These are phyloP conservation scores for Alternaria novae-zelandiae DNA, from an alignment of 2,329 filamentous ascomycete species.

Conservation along the genomic window DNA sequence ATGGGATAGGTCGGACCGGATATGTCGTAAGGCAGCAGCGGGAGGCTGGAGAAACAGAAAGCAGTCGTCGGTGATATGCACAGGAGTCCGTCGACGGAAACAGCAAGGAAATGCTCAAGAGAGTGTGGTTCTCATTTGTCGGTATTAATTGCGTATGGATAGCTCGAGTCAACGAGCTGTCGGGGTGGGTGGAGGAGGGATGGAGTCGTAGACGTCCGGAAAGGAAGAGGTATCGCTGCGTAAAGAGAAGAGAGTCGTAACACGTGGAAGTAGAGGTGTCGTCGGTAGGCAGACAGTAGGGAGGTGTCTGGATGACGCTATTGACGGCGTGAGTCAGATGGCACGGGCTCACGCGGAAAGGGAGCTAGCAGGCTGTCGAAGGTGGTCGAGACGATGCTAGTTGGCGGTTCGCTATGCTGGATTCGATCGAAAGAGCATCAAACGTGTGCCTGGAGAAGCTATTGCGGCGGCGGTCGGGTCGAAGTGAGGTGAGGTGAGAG, in stretches of 20 bases:
- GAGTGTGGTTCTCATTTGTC: conserved; percentile 54
- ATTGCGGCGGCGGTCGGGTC: conserved; percentile 14
- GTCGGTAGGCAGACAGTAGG: conserved; percentile 35
- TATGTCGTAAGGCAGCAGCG: conserved; percentile 42
- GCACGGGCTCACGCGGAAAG: conserved; percentile 38
- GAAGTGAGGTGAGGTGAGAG: conserved; percentile 22
- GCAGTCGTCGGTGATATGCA: conserved; percentile 50
- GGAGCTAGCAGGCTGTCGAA: conserved; percentile 34
- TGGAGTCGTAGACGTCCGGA: conserved; percentile 40
- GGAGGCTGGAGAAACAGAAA: conserved; percentile 34
- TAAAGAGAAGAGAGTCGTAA: conserved; percentile 48
- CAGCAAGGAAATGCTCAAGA: conserved; percentile 51
- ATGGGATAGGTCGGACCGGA: conserved; percentile 20
- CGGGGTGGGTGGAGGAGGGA: conserved; percentile 22
- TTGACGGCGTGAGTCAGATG: conserved; percentile 44
- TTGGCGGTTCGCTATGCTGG: conserved; percentile 33
- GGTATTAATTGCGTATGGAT: conserved; percentile 50
- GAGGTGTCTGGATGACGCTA: conserved; percentile 35
- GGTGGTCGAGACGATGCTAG: conserved; percentile 27
- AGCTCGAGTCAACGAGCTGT: conserved; percentile 50
- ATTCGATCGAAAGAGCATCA: conserved; percentile 32
- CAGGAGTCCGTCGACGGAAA: conserved; percentile 48
- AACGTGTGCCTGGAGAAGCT: conserved; percentile 31
- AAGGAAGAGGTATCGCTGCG: conserved; percentile 46
- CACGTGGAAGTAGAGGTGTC: conserved; percentile 44